phyloP scores from a whole-genome alignment of 371 early-diverging fungal genomes.

The Apophysomyces sp. region DNA sequence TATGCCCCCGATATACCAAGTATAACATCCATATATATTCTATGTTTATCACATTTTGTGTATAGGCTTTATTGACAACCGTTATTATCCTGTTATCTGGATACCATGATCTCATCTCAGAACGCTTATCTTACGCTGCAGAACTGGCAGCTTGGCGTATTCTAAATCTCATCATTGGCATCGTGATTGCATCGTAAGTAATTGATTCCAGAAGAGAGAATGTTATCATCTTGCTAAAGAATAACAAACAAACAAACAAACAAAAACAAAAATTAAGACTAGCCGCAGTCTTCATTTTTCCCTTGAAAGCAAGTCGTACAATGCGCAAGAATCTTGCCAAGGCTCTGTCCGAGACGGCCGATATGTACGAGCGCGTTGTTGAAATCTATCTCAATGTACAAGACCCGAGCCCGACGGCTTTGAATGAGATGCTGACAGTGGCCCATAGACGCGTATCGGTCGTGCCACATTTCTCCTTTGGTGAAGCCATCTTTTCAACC shows the following conservation, averaged over 20 bases:
- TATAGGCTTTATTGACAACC: slow-evolving; percentile 27
- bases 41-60: background rate
- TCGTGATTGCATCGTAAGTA: slow-evolving; percentile 35
- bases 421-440: too few relatives aligned
- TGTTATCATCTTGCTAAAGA: too few relatives aligned
- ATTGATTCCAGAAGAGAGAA: background rate
- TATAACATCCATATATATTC: background rate
- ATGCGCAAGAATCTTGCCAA: slow-evolving; percentile 38
- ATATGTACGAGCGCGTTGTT: slow-evolving; percentile 28
- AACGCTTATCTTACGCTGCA: slow-evolving; percentile 20
- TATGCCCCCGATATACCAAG: background rate
- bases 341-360: slow-evolving; percentile 32
- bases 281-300: slow-evolving; percentile 26
- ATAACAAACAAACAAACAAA: too few relatives aligned
- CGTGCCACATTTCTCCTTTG: too few relatives aligned
- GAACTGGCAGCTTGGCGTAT: slow-evolving; percentile 35
- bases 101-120: slow-evolving; percentile 26
- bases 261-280: too few relatives aligned
- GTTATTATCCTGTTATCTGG: slow-evolving; percentile 33
- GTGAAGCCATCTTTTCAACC: background rate
- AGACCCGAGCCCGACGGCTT: background rate
- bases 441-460: too few relatives aligned
- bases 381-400: slow-evolving; percentile 26
- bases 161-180: slow-evolving; percentile 34
- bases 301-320: slow-evolving; percentile 26